Base-by-base conservation (phyloP, 1,284 basidiomycete species). In the Neonothopanus nambi region DNA sequence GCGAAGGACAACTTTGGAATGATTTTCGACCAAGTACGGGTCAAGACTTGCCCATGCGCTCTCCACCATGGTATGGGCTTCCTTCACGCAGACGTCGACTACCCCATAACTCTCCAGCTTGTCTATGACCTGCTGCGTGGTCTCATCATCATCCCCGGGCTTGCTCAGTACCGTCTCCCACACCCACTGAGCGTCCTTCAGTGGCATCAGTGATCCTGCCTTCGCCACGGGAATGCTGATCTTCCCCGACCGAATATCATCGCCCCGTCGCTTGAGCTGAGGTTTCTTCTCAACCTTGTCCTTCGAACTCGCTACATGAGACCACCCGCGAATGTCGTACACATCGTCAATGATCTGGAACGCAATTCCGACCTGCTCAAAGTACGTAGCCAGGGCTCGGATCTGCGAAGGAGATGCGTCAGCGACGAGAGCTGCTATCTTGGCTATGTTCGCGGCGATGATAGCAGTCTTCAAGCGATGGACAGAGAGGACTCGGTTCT, bases 251-350 rank as follows among this genome's bases (percentile, higher is more conserved):
- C 41, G 41, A 20, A 42, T 42, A 23, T 42, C 41, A 11, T 42
- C 41, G 7, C 41, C 41, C 5, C 41, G 41, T 8, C 41, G 21
- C 41, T 42, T 42, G 21, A 42, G 20, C 7, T 42, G 30, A 33
- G 30, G 30, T 13, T 33, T 33, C 21, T 26, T 20, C 24, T 54
- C 40, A 46, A 30, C 8, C 54, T 42, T 38, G 51, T 60, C 54
- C 42, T 54, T 57, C 7, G 57, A 52, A n/a, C 30, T 28, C 18
- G 30, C n/a, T 5, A 46, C 44, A 37, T 48, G 46, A 11, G 46
- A 48, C 46, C 46, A 48, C 4, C 46, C 46, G 5, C 46, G 28
- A 48, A 48, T 11, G 18, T 48, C 46, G 15, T 48, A 48, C 18
- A 48, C 46, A 36, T 48, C 46, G 23, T 48, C 46, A 33, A 48